These are phyloP conservation scores for Cercospora zeae-maydis DNA, from an alignment of 2,329 filamentous ascomycete genomes.

Conservation along the genomic window DNA sequence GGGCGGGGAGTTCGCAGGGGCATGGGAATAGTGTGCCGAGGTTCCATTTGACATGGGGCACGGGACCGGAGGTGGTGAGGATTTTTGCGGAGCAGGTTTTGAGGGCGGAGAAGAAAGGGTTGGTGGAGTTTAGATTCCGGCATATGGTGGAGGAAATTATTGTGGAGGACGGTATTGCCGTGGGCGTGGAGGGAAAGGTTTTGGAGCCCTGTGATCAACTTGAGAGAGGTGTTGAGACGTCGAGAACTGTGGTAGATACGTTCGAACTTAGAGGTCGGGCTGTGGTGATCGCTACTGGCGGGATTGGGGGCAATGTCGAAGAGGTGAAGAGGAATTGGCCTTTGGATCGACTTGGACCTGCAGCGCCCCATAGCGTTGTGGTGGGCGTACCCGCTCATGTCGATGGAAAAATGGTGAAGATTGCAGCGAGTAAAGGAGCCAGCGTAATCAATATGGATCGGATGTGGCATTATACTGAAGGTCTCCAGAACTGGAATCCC, in stretches of 20 bases:
- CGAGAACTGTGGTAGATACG: not conserved
- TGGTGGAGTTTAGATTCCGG: not conserved
- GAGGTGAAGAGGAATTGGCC: not conserved
- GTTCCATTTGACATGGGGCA: constrained; percentile 1
- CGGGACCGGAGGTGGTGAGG: not conserved
- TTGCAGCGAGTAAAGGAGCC: not conserved
- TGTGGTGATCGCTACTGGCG: not conserved
- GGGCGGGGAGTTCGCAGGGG: not conserved
- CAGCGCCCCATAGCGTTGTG: not conserved
- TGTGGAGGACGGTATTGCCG: not conserved
- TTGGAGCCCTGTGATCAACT: not conserved
- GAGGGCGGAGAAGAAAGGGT: not conserved
- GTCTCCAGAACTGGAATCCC: not conserved
- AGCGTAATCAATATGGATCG: constrained; percentile 3
- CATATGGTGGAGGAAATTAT: constrained; percentile 1
- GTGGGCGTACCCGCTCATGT: not conserved
- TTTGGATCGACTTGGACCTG: not conserved
- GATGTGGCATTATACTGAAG: constrained; percentile 1
- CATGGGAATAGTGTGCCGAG: constrained; percentile 1
- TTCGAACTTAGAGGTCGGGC: not conserved
- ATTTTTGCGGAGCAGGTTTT: not conserved
- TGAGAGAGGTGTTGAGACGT: not conserved
- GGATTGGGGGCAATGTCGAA: not conserved
- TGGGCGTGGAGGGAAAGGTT: not conserved
- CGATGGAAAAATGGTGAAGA: not conserved